phyloP scores from a whole-genome alignment of 2,329 filamentous ascomycete species.

The Fusarium oxysporum region DNA sequence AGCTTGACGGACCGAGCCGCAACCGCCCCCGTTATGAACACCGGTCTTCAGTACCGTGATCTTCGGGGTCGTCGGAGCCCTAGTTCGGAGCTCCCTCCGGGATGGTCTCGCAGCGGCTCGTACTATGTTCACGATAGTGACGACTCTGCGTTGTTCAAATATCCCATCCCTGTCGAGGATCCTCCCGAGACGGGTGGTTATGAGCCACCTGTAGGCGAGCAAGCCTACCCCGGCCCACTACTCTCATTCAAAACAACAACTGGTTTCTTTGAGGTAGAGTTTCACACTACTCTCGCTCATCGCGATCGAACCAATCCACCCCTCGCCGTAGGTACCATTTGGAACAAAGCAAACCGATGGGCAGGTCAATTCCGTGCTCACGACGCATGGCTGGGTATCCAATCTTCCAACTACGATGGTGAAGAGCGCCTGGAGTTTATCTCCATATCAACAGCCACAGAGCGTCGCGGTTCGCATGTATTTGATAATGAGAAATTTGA shows the following conservation, averaged over 20 bases:
- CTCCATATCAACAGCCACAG: conserved; percentile 55
- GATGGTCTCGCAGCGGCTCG: conserved; percentile 54
- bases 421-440: conserved; percentile 59
- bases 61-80: conserved; percentile 50
- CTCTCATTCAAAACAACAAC: conserved; percentile 55
- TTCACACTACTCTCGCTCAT: conserved; percentile 51
- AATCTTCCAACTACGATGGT: conserved; percentile 60
- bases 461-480: conserved; percentile 56
- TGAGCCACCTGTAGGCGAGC: conserved; percentile 47
- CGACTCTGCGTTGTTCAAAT: conserved; percentile 53
- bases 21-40: conserved; percentile 51
- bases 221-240: conserved; percentile 52
- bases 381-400: conserved; percentile 59
- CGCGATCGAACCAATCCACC: conserved; percentile 53
- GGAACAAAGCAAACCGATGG: conserved; percentile 52
- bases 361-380: conserved; percentile 58
- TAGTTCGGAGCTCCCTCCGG: conserved; percentile 50
- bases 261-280: conserved; percentile 56
- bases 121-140: conserved; percentile 57
- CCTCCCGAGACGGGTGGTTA: conserved; percentile 46
- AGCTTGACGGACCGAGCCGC: conserved; percentile 54
- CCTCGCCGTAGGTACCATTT: conserved; percentile 58
- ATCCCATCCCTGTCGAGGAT: conserved; percentile 56
- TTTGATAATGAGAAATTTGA: conserved; percentile 55
- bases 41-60: conserved; percentile 55